Base-by-base conservation (phyloP, 2,329 filamentous ascomycete species). In the Tolypocladium album region DNA sequence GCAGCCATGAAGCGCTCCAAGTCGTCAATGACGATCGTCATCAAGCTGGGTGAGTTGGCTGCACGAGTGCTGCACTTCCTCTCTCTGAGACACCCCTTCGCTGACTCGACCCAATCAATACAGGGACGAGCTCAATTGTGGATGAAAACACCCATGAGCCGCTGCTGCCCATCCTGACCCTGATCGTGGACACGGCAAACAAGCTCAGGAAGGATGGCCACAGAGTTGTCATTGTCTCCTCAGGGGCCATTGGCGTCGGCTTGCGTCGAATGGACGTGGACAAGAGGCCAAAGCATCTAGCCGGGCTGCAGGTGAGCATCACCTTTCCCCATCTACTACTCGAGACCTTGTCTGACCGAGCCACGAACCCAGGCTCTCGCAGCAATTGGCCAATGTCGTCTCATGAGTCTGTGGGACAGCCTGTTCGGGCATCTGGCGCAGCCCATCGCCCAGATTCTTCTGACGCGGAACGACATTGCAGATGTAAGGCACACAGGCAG, bases 111-210 rank as follows among this genome's bases (percentile, higher is more conserved):
- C 17, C 11, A 7, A 17, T 7, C 31, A 52, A 57, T 61, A 62
- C 67, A 99, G 94, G 94, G 68, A 97, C 94, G 55, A 97, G 92
- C 74, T 97, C 94, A n/a, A 97, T 99, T 67, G 92, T 99, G 65
- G 91, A 97, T 76, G 94, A 99, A 73, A 89, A 87, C 71, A 96
- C 90, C 27, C 94, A 96, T 76, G 90, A 97, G 71, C 94, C 94
- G 4, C 84, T 97, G 42, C 82, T 99, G 45, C 94, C 92, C 5
- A 96, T 92, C 66, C 79, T 99, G 60, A 92, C 89, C 62, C 80
- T 93, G 62, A 97, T 99, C 65, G 94, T 97, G 64, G 92, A 97
- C 76, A 97, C 94, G 24, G 92, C 91, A 17, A 88, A 93, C 59
- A 89, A 87, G 70, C 81, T 99, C 52, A 87, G 87, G 65, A 88